These are phyloP conservation scores for Linum tenue DNA, from an alignment of 345 rosid species.

Conservation along the genomic window DNA sequence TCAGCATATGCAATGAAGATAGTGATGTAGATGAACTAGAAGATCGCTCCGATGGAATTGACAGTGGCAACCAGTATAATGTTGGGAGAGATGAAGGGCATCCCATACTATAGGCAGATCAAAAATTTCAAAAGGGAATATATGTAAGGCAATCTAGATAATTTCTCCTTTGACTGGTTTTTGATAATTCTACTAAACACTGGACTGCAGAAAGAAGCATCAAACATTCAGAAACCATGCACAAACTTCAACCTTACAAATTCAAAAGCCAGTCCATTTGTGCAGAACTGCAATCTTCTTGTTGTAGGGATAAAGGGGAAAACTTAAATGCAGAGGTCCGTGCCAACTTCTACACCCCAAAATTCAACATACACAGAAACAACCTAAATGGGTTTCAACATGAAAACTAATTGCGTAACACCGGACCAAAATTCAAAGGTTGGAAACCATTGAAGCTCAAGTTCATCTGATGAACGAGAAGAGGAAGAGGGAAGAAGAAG, in stretches of 20 bases:
- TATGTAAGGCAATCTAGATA: conserved; percentile 79
- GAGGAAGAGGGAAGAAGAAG: background rate
- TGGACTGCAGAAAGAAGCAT: conserved; percentile 44
- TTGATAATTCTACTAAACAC: conserved; percentile 78
- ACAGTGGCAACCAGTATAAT: conserved; percentile 60
- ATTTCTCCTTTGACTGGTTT: conserved; percentile 63
- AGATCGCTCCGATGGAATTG: conserved; percentile 59
- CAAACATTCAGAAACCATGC: background rate
- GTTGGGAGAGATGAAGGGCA: conserved; percentile 50
- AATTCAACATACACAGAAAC: no score
- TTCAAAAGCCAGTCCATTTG: no score
- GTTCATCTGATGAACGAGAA: background rate
- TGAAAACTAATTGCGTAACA: no score
- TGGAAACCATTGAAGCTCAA: no score
- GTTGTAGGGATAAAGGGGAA: background rate
- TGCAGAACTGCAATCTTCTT: no score
- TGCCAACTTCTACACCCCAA: no score
- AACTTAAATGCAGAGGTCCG: conserved; percentile 74
- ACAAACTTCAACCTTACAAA: no score
- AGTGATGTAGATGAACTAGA: conserved; percentile 53
- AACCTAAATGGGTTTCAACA: no score
- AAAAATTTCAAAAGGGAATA: conserved; percentile 79
- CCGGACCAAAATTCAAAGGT: no score
- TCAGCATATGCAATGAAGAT: conserved; percentile 54
- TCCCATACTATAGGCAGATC: conserved; percentile 77